Evolutionary conservation across 306 rosid genomes (phyloP).

Genomic region (Malus sylvestris): DNA sequence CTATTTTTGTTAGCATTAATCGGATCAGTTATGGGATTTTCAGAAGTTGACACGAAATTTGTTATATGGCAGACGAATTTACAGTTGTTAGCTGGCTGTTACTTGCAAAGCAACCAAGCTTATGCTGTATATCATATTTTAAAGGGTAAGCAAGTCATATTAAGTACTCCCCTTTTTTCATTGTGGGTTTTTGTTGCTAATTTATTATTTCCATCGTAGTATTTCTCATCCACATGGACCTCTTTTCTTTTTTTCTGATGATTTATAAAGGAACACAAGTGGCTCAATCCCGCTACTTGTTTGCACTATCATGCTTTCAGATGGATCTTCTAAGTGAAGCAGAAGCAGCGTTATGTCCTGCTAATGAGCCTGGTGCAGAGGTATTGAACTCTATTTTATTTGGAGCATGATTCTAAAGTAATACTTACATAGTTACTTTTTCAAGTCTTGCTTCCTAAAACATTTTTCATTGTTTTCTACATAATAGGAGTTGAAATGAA

Average conservation of each 20-base stretch:
- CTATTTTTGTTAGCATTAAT: neutral
- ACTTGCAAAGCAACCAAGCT: constrained; percentile 81
- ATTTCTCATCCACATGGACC: constrained; percentile 25
- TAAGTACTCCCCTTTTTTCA: neutral
- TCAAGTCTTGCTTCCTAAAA: neutral
- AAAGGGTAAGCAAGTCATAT: constrained; percentile 51
- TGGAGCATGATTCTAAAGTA: neutral
- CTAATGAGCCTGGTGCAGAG: constrained; percentile 79
- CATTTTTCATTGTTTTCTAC: neutral
- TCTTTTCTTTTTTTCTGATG: constrained; percentile 21
- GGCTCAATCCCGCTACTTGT: constrained; percentile 99
- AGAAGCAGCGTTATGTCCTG: constrained; percentile 83
- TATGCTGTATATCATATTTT: constrained; percentile 80
- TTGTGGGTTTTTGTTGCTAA: neutral
- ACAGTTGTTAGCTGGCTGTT: constrained; percentile 85
- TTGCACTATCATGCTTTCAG: constrained; percentile 96
- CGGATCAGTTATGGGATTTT: neutral
- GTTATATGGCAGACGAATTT: constrained; percentile 55
- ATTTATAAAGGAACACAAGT: constrained; percentile 71
- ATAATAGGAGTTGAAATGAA: neutral
- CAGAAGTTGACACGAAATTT: neutral
- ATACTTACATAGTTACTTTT: neutral
- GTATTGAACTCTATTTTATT: constrained; percentile 27
- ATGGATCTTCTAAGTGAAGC: constrained; percentile 91
- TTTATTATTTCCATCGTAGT: neutral